Base-by-base conservation (phyloP, 2,329 filamentous ascomycete species). In the Fusarium piperis region DNA sequence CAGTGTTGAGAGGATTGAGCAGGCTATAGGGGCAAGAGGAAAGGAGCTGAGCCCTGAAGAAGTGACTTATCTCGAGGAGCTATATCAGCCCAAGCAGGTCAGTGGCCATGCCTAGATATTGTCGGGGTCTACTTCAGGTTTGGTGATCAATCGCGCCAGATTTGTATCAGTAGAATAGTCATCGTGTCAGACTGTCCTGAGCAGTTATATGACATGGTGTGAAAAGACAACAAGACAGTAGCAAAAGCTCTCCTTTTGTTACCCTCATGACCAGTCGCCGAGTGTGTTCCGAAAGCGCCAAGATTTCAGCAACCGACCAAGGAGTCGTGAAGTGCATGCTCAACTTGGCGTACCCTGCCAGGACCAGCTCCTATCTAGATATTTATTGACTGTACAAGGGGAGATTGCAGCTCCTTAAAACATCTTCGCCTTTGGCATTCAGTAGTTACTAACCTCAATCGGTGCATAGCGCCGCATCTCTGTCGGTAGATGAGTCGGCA, bases 1-100 rank as follows among this genome's bases (percentile, higher is more conserved):
- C 10, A 73, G 64, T 6, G 23, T 73, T 15, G 70, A 61, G 33
- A 68, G 70, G 26, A 73, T 73, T 13, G 70, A 73, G 4, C 67
- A 73, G 23, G 70, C 70, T 20, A 48, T 73, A 13, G 30, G 36
- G 15, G 58, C 70, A 0, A 71, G 64, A 12, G 70, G 70, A 0
- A 73, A 73, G 35, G 41, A 11, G 8, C 16, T 73, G 33, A 44
- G 11, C 3, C 13, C 60, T 4, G 70, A 68, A 1, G 70, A 73
- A 1, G 35, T 68, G 0, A 39, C 53, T 23, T 73, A 73, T 36
- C 2, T 73, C 1, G 70, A 73, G 13, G 70, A 73, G 11, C 6
- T 73, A 18, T 73, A 73, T 13, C n/a, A 71, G 4, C 59, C 70
- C 0, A 73, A 73, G 30, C n/a, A 68, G 1, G 65, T 73, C 3